A percentile compares a stretch with the other conserved stretches of the same genome.
Evolutionary conservation across 1,284 basidiomycete species (phyloP).

Genomic region (Gomphus bonarii): DNA sequence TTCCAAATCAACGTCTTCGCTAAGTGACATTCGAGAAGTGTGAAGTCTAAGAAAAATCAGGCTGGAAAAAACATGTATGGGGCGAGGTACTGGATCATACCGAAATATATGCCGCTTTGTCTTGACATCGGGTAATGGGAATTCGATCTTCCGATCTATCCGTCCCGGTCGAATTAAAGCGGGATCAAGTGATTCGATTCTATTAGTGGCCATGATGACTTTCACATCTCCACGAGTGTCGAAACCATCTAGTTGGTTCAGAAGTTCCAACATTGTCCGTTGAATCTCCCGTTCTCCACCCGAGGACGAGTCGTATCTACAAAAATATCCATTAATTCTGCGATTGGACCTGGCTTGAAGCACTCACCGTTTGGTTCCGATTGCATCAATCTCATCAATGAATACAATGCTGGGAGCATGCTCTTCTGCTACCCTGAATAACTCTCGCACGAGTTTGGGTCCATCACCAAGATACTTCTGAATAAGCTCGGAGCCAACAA

Average conservation of each 20-base stretch:
- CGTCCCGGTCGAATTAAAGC: conserved; percentile 96
- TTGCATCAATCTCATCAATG: conserved; percentile 98
- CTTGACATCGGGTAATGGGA: conserved; percentile 90
- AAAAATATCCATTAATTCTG: conserved; percentile 24
- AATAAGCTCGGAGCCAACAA: conserved; percentile 97
- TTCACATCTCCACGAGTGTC: conserved; percentile 99
- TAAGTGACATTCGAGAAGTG: conserved; percentile 91
- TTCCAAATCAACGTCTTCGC: conserved; percentile 89
- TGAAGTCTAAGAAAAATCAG: conserved; percentile 53
- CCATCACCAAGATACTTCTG: conserved; percentile 99
- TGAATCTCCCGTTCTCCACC: conserved; percentile 99
- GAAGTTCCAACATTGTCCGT: conserved; percentile 95
- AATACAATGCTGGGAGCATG: conserved; percentile 98
- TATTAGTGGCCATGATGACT: conserved; percentile 91
- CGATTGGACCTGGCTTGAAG: neutral
- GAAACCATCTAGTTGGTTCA: conserved; percentile 98
- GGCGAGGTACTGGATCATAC: conserved; percentile 24
- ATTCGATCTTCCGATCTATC: conserved; percentile 97
- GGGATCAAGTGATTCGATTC: conserved; percentile 92
- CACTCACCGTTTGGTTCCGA: conserved; percentile 91
- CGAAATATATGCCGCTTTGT: conserved; percentile 98
- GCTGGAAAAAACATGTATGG: neutral
- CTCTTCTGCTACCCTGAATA: conserved; percentile 96
- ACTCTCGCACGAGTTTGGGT: conserved; percentile 95
- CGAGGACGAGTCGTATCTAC: conserved; percentile 89